Percentiles rank a stretch among this genome's conserved stretches.
Evolutionary conservation across 1,284 basidiomycete genomes (phyloP).

Genomic region (Puccinia brachypodii): DNA sequence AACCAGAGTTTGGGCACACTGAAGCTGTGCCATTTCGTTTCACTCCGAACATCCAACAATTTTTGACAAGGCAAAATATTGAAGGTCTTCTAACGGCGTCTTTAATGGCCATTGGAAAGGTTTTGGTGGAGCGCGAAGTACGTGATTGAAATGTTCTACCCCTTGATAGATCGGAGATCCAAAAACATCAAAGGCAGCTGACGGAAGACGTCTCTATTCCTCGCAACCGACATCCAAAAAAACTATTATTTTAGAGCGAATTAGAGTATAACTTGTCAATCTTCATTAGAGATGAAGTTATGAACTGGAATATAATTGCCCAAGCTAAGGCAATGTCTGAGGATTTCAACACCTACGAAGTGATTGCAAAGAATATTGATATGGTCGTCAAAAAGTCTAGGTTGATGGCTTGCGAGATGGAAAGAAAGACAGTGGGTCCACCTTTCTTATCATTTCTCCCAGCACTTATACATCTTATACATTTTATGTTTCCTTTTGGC

Average conservation of each 20-base stretch:
- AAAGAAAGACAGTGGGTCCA: conserved; percentile 70
- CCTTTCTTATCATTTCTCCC: not conserved
- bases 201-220: not conserved
- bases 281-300: conserved; percentile 90
- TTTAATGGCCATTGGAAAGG: conserved; percentile 86
- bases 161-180: not conserved
- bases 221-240: conserved; percentile 8
- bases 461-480: too few species aligned
- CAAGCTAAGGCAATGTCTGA: conserved; percentile 50
- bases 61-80: conserved; percentile 82
- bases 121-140: conserved; percentile 88
- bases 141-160: conserved; percentile 53
- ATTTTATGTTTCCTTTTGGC: conserved; percentile 5
- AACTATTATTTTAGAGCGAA: conserved; percentile 76
- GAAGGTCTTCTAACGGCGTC: conserved; percentile 85
- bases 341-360: conserved; percentile 68
- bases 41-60: conserved; percentile 93
- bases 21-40: conserved; percentile 95
- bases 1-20: conserved; percentile 58
- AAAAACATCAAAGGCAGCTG: not conserved
- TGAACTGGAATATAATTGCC: conserved; percentile 63
- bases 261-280: conserved; percentile 83
- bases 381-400: conserved; percentile 81
- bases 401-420: conserved; percentile 77
- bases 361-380: conserved; percentile 73